Percentiles rank a stretch among this genome's conserved stretches.
Conservation (phyloP, 73 alveolate species). For the Loxodes magnus region DNA sequence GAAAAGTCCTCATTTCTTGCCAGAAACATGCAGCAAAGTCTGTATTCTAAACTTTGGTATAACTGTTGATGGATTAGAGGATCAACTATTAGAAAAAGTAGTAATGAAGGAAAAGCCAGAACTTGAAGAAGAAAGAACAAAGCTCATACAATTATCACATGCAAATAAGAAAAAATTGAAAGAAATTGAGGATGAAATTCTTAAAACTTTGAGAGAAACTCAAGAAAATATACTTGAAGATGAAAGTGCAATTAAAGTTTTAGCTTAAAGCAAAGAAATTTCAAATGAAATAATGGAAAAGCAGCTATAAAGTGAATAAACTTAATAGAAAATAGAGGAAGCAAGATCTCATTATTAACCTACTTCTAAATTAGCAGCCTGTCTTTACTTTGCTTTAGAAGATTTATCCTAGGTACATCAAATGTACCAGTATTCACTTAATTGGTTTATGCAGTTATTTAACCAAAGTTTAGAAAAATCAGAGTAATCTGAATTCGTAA, state of each 20-base stretch:
- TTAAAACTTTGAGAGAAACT: slow-evolving; percentile 60
- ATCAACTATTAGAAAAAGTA: slow-evolving; percentile 88
- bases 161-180: slow-evolving; percentile 84
- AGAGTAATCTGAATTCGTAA: slow-evolving; percentile 72
- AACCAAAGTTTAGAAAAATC: slow-evolving; percentile 69
- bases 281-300: slow-evolving; percentile 74
- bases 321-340: slow-evolving; percentile 74
- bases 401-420: slow-evolving; percentile 88
- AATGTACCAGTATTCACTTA: slow-evolving; percentile 97
- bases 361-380: slow-evolving; percentile 81
- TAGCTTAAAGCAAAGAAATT: slow-evolving; percentile 60
- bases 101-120: slow-evolving; percentile 98
- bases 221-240: slow-evolving; percentile 93
- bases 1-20: slow-evolving; percentile 83
- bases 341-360: slow-evolving; percentile 74
- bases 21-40: slow-evolving; percentile 73
- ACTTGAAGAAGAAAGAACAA: slow-evolving; percentile 91
- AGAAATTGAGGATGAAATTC: slow-evolving; percentile 89
- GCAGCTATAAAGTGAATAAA: slow-evolving; percentile 68
- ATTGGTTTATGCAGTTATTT: slow-evolving; percentile 81
- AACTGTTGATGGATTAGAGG: slow-evolving; percentile 79
- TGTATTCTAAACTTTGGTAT: slow-evolving; percentile 74
- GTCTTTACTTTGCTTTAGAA: slow-evolving; percentile 67
- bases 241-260: slow-evolving; percentile 83
- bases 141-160: slow-evolving; percentile 87